These are phyloP conservation scores for Danielia reshetovae DNA, from an alignment of 805 yeast species.

Conservation along the genomic window DNA sequence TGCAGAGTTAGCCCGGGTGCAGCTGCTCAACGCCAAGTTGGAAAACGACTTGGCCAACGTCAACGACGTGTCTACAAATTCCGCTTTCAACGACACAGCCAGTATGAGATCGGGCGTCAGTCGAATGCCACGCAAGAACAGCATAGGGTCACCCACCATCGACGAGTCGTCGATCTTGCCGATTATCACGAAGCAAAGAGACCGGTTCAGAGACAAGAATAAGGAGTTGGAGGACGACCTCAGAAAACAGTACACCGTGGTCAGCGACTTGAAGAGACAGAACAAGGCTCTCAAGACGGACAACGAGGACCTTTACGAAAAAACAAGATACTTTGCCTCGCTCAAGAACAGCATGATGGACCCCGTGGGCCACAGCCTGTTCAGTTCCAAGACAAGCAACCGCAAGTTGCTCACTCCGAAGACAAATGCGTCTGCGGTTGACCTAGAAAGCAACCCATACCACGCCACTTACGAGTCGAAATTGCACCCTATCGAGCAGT, in stretches of 20 bases:
- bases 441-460: slow-evolving; percentile 56
- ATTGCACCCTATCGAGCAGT: slow-evolving; percentile 78
- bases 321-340: slow-evolving; percentile 62
- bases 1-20: slow-evolving; percentile 39
- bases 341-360: slow-evolving; percentile 30
- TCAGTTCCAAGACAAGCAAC: slow-evolving; percentile 12
- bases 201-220: slow-evolving; percentile 80
- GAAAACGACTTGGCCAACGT: slow-evolving; percentile 70
- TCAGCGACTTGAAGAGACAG: slow-evolving; percentile 62
- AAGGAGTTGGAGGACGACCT: slow-evolving; percentile 80
- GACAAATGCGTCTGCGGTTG: slow-evolving; percentile 24
- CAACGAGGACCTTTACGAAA: slow-evolving; percentile 75
- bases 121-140: slow-evolving; percentile 24
- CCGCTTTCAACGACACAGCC: slow-evolving; percentile 56
- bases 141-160: slow-evolving; percentile 31
- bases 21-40: slow-evolving; percentile 51
- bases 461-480: slow-evolving; percentile 68
- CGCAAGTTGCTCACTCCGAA: slow-evolving; percentile 24
- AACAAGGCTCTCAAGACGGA: slow-evolving; percentile 63
- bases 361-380: too few relatives aligned
- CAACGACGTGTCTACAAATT: slow-evolving; percentile 38
- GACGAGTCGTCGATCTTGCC: slow-evolving; percentile 61
- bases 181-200: slow-evolving; percentile 91
- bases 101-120: slow-evolving; percentile 63
- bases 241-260: slow-evolving; percentile 50